phyloP scores from a whole-genome alignment of 139 green algal species.

The Chlorella sorokiniana region DNA sequence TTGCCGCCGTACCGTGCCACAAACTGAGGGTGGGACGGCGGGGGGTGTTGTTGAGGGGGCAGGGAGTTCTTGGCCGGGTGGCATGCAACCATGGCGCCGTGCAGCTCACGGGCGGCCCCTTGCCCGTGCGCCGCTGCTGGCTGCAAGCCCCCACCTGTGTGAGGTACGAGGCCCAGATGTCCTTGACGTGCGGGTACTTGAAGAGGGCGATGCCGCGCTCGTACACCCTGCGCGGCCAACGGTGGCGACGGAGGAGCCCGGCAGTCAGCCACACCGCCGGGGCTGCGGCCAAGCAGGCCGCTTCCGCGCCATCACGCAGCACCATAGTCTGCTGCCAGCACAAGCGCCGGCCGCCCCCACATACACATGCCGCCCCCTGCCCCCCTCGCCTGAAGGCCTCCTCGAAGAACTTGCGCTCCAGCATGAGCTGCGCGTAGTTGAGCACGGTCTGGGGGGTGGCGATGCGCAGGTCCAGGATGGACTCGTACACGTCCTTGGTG shows the following conservation, averaged over 20 bases:
- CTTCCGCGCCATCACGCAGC: too few species aligned
- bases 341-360: not conserved
- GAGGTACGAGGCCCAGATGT: constrained; percentile 97
- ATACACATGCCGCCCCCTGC: not conserved
- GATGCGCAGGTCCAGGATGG: constrained; percentile 89
- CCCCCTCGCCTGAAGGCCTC: constrained; percentile 73
- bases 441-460: constrained; percentile 96
- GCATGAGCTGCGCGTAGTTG: constrained; percentile 91
- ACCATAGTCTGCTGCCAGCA: too few species aligned
- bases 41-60: not conserved
- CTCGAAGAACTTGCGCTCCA: constrained; percentile 94
- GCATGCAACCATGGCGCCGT: not conserved
- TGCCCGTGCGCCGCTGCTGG: not conserved
- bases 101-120: not conserved
- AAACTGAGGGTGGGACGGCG: constrained; percentile 38
- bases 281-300: too few species aligned
- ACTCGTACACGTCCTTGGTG: constrained; percentile 82
- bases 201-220: constrained; percentile 92
- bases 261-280: too few species aligned
- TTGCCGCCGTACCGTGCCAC: constrained; percentile 82
- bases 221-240: constrained; percentile 74
- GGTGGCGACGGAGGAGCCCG: not conserved
- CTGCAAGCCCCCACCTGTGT: constrained; percentile 65
- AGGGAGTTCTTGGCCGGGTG: too few species aligned
- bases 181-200: constrained; percentile 94